Conservation (phyloP, 179 eudicot genomes). For the Actinidia chinensis region DNA sequence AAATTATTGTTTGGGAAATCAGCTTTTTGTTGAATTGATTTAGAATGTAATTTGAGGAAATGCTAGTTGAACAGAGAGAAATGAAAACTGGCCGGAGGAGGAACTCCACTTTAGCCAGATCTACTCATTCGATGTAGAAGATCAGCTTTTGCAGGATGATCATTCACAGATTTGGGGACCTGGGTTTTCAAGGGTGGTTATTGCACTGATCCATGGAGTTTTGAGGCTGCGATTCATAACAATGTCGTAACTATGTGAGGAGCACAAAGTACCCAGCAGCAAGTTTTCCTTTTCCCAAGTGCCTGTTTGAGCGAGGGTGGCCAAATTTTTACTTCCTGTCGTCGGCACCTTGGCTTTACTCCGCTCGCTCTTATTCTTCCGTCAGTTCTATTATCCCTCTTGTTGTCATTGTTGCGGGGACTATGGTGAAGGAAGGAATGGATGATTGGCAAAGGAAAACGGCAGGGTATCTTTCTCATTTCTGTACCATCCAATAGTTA, state of each 20-base stretch:
- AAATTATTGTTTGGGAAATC: slow-evolving; percentile 1
- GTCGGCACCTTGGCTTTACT: slow-evolving; percentile 62
- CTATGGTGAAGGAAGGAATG: slow-evolving; percentile 71
- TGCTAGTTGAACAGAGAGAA: slow-evolving; percentile 15
- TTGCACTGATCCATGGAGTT: slow-evolving; percentile 56
- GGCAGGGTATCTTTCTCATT: slow-evolving; percentile 46
- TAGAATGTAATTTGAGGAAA: slow-evolving; percentile 1
- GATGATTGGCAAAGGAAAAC: slow-evolving; percentile 64
- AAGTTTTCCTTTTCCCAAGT: slow-evolving; percentile 64
- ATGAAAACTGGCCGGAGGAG: slow-evolving; percentile 52
- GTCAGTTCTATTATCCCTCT: slow-evolving; percentile 65
- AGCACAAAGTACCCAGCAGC: slow-evolving; percentile 66
- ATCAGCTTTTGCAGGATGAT: slow-evolving; percentile 28
- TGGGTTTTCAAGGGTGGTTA: slow-evolving; percentile 76
- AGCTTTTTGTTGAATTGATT: slow-evolving; percentile 5
- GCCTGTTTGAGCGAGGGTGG: slow-evolving; percentile 83
- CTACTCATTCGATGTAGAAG: slow-evolving; percentile 63
- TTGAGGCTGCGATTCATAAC: slow-evolving; percentile 35
- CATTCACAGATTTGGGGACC: slow-evolving; percentile 61
- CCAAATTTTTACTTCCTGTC: slow-evolving; percentile 68
- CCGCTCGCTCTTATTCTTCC: slow-evolving; percentile 60
- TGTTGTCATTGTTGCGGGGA: slow-evolving; percentile 53
- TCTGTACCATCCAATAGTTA: not conserved
- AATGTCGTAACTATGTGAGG: slow-evolving; percentile 59
- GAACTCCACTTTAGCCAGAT: slow-evolving; percentile 74